Evolutionary conservation across 1,284 basidiomycete genomes (phyloP).

Genomic region (Tylopilus sp.): DNA sequence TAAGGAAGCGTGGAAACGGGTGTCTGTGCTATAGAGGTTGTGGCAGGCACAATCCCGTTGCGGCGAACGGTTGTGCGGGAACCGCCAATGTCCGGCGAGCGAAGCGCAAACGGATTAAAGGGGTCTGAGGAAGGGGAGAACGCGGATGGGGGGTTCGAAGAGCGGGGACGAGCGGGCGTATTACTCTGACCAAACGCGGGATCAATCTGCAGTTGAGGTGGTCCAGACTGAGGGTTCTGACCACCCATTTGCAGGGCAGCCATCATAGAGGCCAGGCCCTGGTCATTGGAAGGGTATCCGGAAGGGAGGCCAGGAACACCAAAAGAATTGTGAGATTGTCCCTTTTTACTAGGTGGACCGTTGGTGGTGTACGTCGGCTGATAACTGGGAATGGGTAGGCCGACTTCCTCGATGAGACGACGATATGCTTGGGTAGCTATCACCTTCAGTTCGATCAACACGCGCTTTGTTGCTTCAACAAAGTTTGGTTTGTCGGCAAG

Average conservation of each 20-base stretch:
- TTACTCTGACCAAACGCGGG: conserved; percentile 47
- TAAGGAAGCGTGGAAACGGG: conserved; percentile 50
- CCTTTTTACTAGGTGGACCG: conserved; percentile 65
- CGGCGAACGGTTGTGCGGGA: conserved; percentile 52
- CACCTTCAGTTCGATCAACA: conserved; percentile 84
- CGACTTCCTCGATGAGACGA: conserved; percentile 90
- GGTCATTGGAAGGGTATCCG: conserved; percentile 75
- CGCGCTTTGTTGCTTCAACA: conserved; percentile 83
- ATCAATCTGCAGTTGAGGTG: conserved; percentile 68
- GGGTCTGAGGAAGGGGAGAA: conserved; percentile 67
- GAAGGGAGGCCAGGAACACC: conserved; percentile 70
- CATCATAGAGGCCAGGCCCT: conserved; percentile 84
- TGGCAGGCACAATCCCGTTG: conserved; percentile 34
- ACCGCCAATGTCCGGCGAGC: conserved; percentile 56
- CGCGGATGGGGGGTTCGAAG: conserved; percentile 47
- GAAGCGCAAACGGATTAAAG: conserved; percentile 71
- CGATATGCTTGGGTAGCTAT: conserved; percentile 91
- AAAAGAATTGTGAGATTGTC: conserved; percentile 52
- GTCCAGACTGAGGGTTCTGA: conserved; percentile 76
- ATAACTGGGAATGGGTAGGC: conserved; percentile 83
- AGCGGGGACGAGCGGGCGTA: conserved; percentile 40
- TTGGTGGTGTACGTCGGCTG: conserved; percentile 71
- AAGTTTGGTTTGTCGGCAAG: conserved; percentile 64
- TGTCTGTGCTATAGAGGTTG: conserved; percentile 37
- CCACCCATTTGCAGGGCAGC: conserved; percentile 83